These are phyloP conservation scores for Vachellia pachyceras DNA, from an alignment of 306 rosid genomes.

Conservation along the genomic window DNA sequence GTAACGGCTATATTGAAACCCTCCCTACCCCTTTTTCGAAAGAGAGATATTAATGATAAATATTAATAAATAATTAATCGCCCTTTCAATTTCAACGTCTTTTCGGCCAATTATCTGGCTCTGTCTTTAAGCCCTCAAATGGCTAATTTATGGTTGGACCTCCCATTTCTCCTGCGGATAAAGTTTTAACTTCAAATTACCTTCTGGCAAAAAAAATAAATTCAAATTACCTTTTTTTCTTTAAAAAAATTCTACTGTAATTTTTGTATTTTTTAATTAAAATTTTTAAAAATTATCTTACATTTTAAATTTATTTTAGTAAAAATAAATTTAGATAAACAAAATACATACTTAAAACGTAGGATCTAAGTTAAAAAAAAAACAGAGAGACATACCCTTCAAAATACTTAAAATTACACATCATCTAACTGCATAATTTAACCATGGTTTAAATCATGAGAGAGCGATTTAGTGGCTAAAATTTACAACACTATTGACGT, in stretches of 20 bases:
- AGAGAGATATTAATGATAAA: neutral
- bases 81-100: neutral
- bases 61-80: neutral
- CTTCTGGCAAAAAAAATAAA: too few species aligned
- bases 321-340: neutral
- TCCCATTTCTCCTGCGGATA: neutral
- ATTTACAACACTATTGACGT: too few species aligned
- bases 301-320: neutral
- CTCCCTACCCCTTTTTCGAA: neutral
- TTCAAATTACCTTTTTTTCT: too few species aligned
- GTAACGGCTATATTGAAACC: constrained; percentile 71
- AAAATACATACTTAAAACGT: neutral
- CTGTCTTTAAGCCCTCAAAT: neutral
- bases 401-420: too few species aligned
- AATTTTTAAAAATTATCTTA: too few species aligned
- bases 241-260: too few species aligned
- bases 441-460: too few species aligned
- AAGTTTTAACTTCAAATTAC: neutral
- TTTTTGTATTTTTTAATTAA: neutral
- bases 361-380: neutral
- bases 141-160: neutral
- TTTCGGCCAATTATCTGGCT: neutral
- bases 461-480: too few species aligned
- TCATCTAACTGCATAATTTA: too few species aligned
- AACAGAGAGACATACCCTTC: too few species aligned